A percentile compares a stretch with the other conserved stretches of the same genome.
Evolutionary conservation across 257 asterid genomes (phyloP).

Genomic region (Oldenlandia corymbosa): DNA sequence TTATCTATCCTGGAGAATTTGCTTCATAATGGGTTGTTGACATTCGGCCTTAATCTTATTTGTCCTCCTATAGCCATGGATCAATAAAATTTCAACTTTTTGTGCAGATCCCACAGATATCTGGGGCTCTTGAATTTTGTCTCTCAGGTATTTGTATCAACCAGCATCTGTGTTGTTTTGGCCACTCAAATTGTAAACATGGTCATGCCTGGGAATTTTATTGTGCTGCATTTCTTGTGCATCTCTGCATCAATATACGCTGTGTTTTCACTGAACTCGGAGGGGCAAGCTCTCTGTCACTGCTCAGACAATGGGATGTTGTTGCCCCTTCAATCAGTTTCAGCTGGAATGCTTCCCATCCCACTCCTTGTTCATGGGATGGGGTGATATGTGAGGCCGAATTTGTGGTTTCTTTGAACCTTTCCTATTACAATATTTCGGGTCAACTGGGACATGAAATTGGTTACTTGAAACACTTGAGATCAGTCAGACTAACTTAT

Average conservation of each 20-base stretch:
- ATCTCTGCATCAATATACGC: constrained; percentile 20
- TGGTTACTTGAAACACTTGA: constrained; percentile 37
- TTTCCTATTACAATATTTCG: constrained; percentile 44
- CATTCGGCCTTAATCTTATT: too few species aligned
- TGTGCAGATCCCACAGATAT: too few species aligned
- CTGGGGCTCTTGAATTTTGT: too few species aligned
- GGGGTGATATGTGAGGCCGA: constrained; percentile 50
- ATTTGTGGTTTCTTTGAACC: constrained; percentile 36
- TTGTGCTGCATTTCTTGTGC: constrained; percentile 26
- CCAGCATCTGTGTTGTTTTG: too few species aligned
- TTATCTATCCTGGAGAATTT: too few species aligned
- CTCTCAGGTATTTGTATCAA: too few species aligned
- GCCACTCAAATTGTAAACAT: too few species aligned
- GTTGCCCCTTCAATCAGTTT: constrained; percentile 42
- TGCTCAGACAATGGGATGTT: constrained; percentile 46
- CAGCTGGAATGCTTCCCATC: constrained; percentile 71
- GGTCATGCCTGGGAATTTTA: too few species aligned
- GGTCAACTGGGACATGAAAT: constrained; percentile 71
- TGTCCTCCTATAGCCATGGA: too few species aligned
- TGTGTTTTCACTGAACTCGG: constrained; percentile 36
- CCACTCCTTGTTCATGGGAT: constrained; percentile 75
- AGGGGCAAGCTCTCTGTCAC: constrained; percentile 59
- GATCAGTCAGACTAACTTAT: constrained; percentile 28
- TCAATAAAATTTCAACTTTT: too few species aligned
- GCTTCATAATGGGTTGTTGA: too few species aligned